Conservation (phyloP, 345 rosid species). For the Brassica rapa region DNA sequence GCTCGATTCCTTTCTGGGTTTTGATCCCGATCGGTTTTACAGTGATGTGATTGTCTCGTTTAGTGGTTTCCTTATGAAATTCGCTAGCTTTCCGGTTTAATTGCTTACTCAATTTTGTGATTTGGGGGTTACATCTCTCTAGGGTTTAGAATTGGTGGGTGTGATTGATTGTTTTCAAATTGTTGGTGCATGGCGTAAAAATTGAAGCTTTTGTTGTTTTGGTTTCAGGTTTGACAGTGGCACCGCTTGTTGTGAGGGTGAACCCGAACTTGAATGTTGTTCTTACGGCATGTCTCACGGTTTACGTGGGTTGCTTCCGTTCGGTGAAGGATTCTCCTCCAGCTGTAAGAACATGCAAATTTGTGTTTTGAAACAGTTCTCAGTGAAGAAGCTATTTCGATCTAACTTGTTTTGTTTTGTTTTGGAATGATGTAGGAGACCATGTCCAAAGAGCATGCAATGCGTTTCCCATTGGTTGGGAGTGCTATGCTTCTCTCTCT, state of each 20-base stretch:
- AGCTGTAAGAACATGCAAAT: constrained; percentile 46
- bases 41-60: background rate
- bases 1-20: background rate
- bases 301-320: constrained; percentile 95
- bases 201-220: constrained; percentile 17
- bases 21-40: constrained; percentile 4
- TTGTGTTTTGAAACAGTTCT: background rate
- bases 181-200: background rate
- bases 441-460: constrained; percentile 96
- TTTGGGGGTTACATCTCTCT: constrained; percentile 7
- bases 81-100: background rate
- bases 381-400: background rate
- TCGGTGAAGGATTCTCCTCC: constrained; percentile 98
- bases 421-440: constrained; percentile 68
- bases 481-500: constrained; percentile 96
- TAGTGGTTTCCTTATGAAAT: constrained; percentile 10
- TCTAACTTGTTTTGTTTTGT: constrained; percentile 6
- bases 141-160: constrained; percentile 34
- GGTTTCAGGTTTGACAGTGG: constrained; percentile 78
- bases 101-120: background rate
- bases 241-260: constrained; percentile 87
- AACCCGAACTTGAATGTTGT: constrained; percentile 89
- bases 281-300: constrained; percentile 88
- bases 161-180: background rate
- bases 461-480: constrained; percentile 98